Conservation (phyloP, 2,329 filamentous ascomycete species). For the Epichloe elymi region DNA sequence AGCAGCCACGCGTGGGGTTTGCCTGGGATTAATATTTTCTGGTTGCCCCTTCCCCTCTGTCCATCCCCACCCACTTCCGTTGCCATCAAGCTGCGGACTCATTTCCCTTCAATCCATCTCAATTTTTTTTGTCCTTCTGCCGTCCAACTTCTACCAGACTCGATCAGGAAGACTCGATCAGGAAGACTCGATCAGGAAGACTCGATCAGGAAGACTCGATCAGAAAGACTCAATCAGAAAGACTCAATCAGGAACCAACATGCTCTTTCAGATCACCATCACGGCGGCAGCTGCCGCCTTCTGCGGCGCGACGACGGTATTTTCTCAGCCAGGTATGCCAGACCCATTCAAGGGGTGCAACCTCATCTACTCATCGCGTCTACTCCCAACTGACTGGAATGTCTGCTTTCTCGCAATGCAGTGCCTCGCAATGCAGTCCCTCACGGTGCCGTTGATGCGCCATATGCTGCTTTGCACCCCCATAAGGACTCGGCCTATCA, state of each 20-base stretch:
- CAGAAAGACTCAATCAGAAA: no score
- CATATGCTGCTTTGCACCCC: background rate
- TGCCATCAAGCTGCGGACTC: no score
- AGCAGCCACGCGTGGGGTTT: no score
- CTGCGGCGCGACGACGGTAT: background rate
- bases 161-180: no score
- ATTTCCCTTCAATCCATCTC: no score
- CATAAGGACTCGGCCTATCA: background rate
- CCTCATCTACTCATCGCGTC: background rate
- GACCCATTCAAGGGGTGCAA: background rate
- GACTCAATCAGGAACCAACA: background rate
- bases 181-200: no score
- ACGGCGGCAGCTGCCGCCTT: background rate
- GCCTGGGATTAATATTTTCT: no score
- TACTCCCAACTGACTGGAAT: background rate
- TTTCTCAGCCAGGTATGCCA: background rate
- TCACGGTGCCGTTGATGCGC: background rate
- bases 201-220: no score
- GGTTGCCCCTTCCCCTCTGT: no score
- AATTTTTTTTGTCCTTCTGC: no score
- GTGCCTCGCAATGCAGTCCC: background rate
- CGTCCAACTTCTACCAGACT: no score
- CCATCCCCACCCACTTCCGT: no score
- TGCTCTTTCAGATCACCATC: background rate
- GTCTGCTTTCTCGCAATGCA: background rate